These are phyloP conservation scores for Phialophora verrucosa DNA, from an alignment of 2,329 filamentous ascomycete species.

Conservation along the genomic window DNA sequence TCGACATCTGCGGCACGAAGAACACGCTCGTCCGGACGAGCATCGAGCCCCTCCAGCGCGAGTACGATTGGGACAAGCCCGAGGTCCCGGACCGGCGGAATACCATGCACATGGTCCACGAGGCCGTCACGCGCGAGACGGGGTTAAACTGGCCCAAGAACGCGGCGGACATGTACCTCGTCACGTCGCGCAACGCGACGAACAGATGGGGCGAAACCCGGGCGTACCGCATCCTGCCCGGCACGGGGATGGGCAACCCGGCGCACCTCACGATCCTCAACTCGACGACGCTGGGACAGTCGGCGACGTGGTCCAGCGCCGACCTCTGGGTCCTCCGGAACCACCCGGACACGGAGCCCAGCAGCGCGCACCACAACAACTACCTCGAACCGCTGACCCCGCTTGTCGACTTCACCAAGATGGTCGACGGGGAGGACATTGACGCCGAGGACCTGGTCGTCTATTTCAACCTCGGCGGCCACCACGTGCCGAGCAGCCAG, in stretches of 20 bases:
- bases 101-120: slow-evolving; percentile 33
- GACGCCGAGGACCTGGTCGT: slow-evolving; percentile 47
- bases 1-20: slow-evolving; percentile 44
- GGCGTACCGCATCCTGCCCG: slow-evolving; percentile 49
- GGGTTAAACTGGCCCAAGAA: slow-evolving; percentile 48
- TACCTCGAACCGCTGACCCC: slow-evolving; percentile 26
- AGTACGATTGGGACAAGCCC: slow-evolving; percentile 29
- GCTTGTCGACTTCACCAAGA: slow-evolving; percentile 29
- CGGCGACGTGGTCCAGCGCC: slow-evolving; percentile 31
- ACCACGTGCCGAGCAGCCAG: slow-evolving; percentile 55
- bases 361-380: slow-evolving; percentile 27
- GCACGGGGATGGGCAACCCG: slow-evolving; percentile 44
- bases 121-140: slow-evolving; percentile 33
- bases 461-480: slow-evolving; percentile 60
- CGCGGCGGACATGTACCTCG: slow-evolving; percentile 46
- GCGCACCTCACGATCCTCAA: slow-evolving; percentile 36
- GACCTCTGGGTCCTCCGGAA: slow-evolving; percentile 32
- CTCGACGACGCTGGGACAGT: slow-evolving; percentile 29
- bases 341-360: slow-evolving; percentile 32
- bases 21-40: slow-evolving; percentile 41
- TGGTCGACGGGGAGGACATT: slow-evolving; percentile 28
- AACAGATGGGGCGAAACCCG: slow-evolving; percentile 51
- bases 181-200: slow-evolving; percentile 46
- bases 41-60: slow-evolving; percentile 21
- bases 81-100: slow-evolving; percentile 23